A percentile compares a stretch with the other conserved stretches of the same genome.
Conservation (phyloP, 225 moss, liverwort and hornwort species). For the Physcomitrium patens region DNA sequence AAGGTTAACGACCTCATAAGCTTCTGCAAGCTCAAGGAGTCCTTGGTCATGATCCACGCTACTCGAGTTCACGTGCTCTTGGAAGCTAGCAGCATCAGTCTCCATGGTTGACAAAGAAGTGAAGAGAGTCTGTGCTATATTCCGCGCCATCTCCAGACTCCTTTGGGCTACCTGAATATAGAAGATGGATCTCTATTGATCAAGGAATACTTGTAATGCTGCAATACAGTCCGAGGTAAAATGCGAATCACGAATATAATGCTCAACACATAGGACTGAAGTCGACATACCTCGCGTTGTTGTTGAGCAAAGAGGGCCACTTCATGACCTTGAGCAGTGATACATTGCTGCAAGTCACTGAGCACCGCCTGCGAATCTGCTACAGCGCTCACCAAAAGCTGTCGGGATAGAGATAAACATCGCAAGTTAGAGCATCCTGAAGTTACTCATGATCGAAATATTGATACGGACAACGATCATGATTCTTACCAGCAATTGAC, state of each 20-base stretch:
- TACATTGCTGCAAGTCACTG: constrained; percentile 54
- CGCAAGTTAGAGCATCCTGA: background rate
- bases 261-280: background rate
- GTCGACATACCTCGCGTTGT: constrained; percentile 61
- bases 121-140: constrained; percentile 54
- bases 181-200: too few relatives aligned
- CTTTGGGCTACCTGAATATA: constrained; percentile 58
- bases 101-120: constrained; percentile 71
- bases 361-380: constrained; percentile 73
- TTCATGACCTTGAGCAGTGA: constrained; percentile 68
- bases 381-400: constrained; percentile 76
- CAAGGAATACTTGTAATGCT: too few relatives aligned
- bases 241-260: background rate
- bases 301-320: constrained; percentile 66
- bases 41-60: constrained; percentile 62
- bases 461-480: background rate
- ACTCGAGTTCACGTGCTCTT: constrained; percentile 54
- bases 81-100: constrained; percentile 64
- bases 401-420: constrained; percentile 2
- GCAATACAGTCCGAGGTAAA: too few relatives aligned
- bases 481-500: background rate
- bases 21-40: constrained; percentile 75
- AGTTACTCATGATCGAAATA: background rate
- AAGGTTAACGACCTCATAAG: constrained; percentile 65
- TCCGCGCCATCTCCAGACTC: constrained; percentile 71